Evolutionary conservation across 441 rosid species (phyloP), one percentile per base, ranked within the genome.

Genomic region (Metrosideros polymorpha): DNA sequence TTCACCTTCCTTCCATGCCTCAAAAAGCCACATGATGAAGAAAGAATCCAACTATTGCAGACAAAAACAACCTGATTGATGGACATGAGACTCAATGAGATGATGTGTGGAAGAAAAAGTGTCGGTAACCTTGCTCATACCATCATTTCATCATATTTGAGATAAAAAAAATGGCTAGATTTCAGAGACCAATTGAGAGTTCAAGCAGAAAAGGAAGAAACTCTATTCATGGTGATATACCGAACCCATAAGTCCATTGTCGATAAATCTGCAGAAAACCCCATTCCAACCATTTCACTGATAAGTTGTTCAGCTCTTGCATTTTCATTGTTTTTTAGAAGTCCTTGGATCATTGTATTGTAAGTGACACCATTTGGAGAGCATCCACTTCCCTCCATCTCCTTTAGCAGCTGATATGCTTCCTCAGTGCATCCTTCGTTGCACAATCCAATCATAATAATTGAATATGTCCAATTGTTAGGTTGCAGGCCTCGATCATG

Each of bases 341-440:
- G 85, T 32, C 89, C 91, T 32, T 56, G 82, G 35, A 84, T 71
- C 27, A 89, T 75, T 29, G 85, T 87, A 42, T 87, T 89, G 49
- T 87, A 89, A 82, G 77, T 25, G 88, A 76, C 39, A 45, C 43
- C 22, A 82, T 83, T 24, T 4, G 89, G 82, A 56, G 15, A 29
- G 84, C 77, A 84, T 66, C 88, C 88, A 42, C 77, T 85, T 84
- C 87, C 88, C 57, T 86, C 89, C 92, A 91, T 92, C 85, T 82
- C 71, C 75, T 89, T 88, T 51, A 89, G 87, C 88, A 89, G 53
- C 32, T 66, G 27, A 35, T 83, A 56, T n/a, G 89, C 84, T 88
- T 89, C 89, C 71, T 52, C 3, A 17, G 43, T 24, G 32, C 86
- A 14, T 2, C 89, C 86, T 86, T 84, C 83, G 12, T 57, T 82